Evolutionary conservation across 2,329 filamentous ascomycete species (phyloP).

Genomic region (Curvularia spicifera): DNA sequence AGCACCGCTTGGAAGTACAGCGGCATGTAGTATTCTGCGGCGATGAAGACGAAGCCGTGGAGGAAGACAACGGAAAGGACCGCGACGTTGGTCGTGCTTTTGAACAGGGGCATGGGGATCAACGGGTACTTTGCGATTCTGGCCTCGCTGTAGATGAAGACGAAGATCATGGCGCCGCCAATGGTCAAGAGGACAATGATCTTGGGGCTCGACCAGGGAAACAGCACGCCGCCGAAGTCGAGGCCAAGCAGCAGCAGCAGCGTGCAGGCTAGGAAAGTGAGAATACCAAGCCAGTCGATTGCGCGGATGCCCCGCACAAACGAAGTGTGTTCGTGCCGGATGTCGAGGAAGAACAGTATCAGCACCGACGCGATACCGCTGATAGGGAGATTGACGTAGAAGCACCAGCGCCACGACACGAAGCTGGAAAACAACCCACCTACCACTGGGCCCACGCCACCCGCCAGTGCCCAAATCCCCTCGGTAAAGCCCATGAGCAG

Average conservation of each 20-base stretch:
- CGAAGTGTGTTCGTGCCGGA: slow-evolving; percentile 61
- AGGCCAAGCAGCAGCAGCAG: slow-evolving; percentile 61
- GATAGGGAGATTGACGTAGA: slow-evolving; percentile 64
- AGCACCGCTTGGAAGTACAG: slow-evolving; percentile 75
- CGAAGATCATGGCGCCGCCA: slow-evolving; percentile 55
- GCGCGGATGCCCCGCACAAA: slow-evolving; percentile 57
- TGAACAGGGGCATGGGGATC: slow-evolving; percentile 71
- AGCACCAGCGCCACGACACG: slow-evolving; percentile 61
- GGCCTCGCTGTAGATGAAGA: slow-evolving; percentile 68
- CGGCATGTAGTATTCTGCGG: slow-evolving; percentile 72
- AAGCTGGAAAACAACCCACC: slow-evolving; percentile 59
- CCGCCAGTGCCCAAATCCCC: slow-evolving; percentile 62
- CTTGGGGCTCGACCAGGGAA: slow-evolving; percentile 61
- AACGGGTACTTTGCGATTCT: slow-evolving; percentile 69
- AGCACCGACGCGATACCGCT: slow-evolving; percentile 58
- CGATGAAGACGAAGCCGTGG: slow-evolving; percentile 59
- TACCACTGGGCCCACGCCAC: slow-evolving; percentile 60
- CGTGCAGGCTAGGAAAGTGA: slow-evolving; percentile 59
- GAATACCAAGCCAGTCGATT: slow-evolving; percentile 62
- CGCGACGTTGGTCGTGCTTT: slow-evolving; percentile 62
- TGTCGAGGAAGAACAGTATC: slow-evolving; percentile 60
- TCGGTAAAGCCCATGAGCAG: slow-evolving; percentile 60
- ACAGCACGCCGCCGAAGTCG: slow-evolving; percentile 61
- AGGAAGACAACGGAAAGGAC: slow-evolving; percentile 58
- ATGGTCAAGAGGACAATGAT: slow-evolving; percentile 63